Evolutionary conservation across 768 basidiomycete species (phyloP).

Genomic region (Coprinellus aureogranulatus): DNA sequence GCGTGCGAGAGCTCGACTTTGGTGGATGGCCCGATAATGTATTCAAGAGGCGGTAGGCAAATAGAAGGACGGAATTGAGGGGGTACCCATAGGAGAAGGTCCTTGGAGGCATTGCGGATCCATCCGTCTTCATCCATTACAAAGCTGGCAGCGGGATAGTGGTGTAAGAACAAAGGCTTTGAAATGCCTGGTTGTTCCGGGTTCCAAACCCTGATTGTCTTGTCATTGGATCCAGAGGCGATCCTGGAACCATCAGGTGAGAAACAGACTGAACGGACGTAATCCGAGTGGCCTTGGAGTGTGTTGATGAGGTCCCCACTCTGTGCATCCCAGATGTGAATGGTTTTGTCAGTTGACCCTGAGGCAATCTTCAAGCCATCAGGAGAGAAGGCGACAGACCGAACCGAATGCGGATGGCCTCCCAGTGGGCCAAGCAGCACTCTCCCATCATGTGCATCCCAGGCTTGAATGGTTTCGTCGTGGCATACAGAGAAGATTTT

Average conservation of each 20-base stretch:
- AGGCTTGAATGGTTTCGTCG: constrained; percentile 4
- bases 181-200: too few relatives aligned
- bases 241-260: neutral
- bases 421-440: neutral
- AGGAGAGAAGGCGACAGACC: neutral
- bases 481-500: constrained; percentile 12
- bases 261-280: constrained; percentile 4
- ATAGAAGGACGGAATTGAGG: too few relatives aligned
- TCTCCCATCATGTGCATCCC: neutral
- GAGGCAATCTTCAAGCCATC: constrained; percentile 20
- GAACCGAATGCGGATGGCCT: neutral
- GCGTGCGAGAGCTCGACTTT: too few relatives aligned
- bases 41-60: too few relatives aligned
- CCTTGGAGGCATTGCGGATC: too few relatives aligned
- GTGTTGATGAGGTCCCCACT: constrained; percentile 6
- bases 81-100: too few relatives aligned
- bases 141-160: too few relatives aligned
- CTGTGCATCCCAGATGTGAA: constrained; percentile 12
- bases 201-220: neutral
- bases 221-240: neutral
- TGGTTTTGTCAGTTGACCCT: constrained; percentile 23
- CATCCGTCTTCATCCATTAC: too few relatives aligned
- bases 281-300: constrained; percentile 5
- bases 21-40: too few relatives aligned
- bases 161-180: too few relatives aligned